These are phyloP conservation scores for Mychonastes homosphaera DNA, from an alignment of 139 green algal genomes.

Conservation along the genomic window DNA sequence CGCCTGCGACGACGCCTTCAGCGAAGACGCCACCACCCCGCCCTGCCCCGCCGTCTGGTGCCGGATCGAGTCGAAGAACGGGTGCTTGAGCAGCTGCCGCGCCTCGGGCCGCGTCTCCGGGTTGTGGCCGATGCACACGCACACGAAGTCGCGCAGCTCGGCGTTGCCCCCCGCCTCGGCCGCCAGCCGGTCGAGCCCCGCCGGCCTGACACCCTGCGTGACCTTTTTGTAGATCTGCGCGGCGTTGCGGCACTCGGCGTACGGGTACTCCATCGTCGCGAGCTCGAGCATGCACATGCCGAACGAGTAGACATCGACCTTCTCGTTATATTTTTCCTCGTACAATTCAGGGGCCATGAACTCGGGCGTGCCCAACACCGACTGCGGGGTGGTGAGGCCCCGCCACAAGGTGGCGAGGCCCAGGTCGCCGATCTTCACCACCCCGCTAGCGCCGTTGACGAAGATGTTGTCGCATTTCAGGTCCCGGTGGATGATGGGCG, in stretches of 20 bases:
- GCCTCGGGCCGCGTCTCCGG: constrained; percentile 57
- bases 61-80: constrained; percentile 76
- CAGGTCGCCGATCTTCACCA: constrained; percentile 98
- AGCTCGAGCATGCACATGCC: constrained; percentile 98
- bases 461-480: constrained; percentile 95
- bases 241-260: constrained; percentile 93
- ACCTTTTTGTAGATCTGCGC: constrained; percentile 99
- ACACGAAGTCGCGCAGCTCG: constrained; percentile 79
- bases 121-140: constrained; percentile 69
- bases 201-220: constrained; percentile 37
- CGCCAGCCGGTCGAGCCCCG: constrained; percentile 72
- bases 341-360: constrained; percentile 99
- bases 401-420: constrained; percentile 89
- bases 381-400: constrained; percentile 75
- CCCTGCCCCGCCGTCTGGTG: not conserved
- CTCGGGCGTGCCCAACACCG: constrained; percentile 79
- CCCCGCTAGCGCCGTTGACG: constrained; percentile 83
- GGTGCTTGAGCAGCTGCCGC: constrained; percentile 81
- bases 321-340: constrained; percentile 98
- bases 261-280: constrained; percentile 95
- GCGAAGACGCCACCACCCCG: not conserved
- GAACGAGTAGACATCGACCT: constrained; percentile 92
- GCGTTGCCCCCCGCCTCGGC: constrained; percentile 67
- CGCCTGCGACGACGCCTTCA: not conserved
- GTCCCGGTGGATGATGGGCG: constrained; percentile 83